Evolutionary conservation across 75 land plant genomes (phyloP).

Genomic region (Picea sitchensis): DNA sequence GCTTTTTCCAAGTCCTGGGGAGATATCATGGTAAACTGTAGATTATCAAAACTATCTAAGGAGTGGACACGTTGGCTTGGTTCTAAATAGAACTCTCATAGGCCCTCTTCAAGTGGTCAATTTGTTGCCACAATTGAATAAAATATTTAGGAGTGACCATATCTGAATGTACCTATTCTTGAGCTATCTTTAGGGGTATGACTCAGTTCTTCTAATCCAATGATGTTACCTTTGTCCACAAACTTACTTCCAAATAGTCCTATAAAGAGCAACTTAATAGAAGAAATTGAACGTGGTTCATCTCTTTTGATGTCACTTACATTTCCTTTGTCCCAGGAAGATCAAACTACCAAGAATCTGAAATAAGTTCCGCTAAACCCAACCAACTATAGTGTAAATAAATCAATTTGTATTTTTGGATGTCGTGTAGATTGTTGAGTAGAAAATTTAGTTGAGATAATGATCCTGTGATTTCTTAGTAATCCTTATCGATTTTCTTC

Average conservation of each 20-base stretch:
- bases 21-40: background rate
- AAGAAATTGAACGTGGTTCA: background rate
- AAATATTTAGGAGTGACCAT: constrained; percentile 4
- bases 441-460: background rate
- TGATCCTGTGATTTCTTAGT: background rate
- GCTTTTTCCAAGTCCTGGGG: constrained; percentile 28
- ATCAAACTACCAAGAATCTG: no score
- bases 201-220: background rate
- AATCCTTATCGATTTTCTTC: background rate
- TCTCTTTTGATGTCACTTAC: no score
- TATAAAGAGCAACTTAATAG: background rate
- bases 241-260: background rate
- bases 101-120: background rate
- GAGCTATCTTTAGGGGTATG: constrained; percentile 25
- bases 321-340: no score
- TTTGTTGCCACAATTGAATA: constrained; percentile 8
- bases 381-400: no score
- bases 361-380: no score
- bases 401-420: constrained; percentile 27
- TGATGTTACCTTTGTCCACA: background rate
- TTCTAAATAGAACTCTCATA: constrained; percentile 1
- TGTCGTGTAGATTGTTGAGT: constrained; percentile 8
- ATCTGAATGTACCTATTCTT: constrained; percentile 22
- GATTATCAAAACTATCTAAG: background rate
- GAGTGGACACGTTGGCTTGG: constrained; percentile 8